Evolutionary conservation across 352 stramenopile genomes (phyloP).

Genomic region (Phytopythium mirpurense): DNA sequence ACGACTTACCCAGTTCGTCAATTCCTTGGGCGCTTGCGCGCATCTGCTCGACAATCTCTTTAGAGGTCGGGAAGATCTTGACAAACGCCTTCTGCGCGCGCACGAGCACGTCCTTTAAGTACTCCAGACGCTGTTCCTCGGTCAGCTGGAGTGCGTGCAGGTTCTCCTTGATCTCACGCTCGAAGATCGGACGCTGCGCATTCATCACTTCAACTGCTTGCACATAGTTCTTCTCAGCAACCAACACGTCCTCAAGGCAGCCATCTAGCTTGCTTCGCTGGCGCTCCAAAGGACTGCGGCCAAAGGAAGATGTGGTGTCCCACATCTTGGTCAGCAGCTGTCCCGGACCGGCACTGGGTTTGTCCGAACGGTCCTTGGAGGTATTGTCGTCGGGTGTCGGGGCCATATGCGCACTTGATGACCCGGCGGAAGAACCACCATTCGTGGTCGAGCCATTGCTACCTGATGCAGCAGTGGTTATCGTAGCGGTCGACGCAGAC

Average conservation of each 20-base stretch:
- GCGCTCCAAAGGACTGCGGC: constrained; percentile 53
- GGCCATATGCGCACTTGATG: neutral
- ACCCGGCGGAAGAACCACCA: neutral
- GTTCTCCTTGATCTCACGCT: constrained; percentile 74
- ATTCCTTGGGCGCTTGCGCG: constrained; percentile 44
- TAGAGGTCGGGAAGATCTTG: constrained; percentile 34
- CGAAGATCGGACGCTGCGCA: constrained; percentile 52
- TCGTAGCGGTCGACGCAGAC: neutral
- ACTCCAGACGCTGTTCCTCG: constrained; percentile 79
- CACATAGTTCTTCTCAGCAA: constrained; percentile 61
- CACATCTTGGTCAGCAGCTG: constrained; percentile 81
- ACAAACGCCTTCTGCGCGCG: constrained; percentile 57
- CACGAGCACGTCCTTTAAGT: constrained; percentile 70
- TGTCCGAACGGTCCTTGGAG: constrained; percentile 59
- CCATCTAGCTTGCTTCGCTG: constrained; percentile 56
- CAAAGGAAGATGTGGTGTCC: constrained; percentile 68
- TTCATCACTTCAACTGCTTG: constrained; percentile 67
- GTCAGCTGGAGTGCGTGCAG: constrained; percentile 76
- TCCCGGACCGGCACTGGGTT: constrained; percentile 40
- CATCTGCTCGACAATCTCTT: constrained; percentile 43
- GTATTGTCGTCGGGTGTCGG: constrained; percentile 18
- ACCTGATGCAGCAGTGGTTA: neutral
- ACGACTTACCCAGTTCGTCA: constrained; percentile 58
- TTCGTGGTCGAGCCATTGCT: neutral
- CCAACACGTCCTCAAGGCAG: constrained; percentile 64